Base-by-base conservation (phyloP, 805 yeast species). In the Yamadazyma akitaensis region DNA sequence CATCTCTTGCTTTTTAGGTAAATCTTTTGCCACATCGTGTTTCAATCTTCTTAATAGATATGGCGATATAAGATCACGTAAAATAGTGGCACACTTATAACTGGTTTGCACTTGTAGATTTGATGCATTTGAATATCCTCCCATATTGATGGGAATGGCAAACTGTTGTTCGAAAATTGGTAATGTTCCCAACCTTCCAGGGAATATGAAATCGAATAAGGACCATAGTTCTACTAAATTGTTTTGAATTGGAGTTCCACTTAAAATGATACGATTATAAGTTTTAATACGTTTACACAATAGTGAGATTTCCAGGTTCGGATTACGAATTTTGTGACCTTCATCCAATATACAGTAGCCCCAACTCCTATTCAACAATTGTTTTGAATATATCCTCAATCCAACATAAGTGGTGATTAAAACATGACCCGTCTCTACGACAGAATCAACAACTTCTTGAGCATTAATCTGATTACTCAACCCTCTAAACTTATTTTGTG, bases 61-160 rank as follows among this genome's bases (percentile, higher is more conserved):
- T 0, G 99, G 99, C 2, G 96, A 81, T 10, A 94, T 88, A 54
- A 92, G 66, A 56, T 94, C 96, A 42, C 96, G 73, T 43, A 94
- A 68, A 2, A 92, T 84, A 4, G 91, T 94, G 0, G 99, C 99
- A 69, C 98, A 94, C 61, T 89, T 89, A 60, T 88, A 91, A 1
- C 97, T 97, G 1, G 97, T 84, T 60, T 92, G 97, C 0, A 94
- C 98, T 61, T 94, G 97, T 2, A 94, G 80, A 61, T 94, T 94
- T 1, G 95, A 82, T 0, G 99, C 98, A 68, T 92, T 94, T 1
- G 99, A 96, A 66, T 94, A 94, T 0, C 99, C 99, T n/a, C 99
- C 99, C 61, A 88, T 76, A 59, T 90, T 92, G 38, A 94, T 94
- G 0, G 99, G 99, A 5, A 84, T 73, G 2, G 96, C 85, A 63